Conservation (phyloP, 345 rosid genomes). For the Diplotaxis tenuifolia region DNA sequence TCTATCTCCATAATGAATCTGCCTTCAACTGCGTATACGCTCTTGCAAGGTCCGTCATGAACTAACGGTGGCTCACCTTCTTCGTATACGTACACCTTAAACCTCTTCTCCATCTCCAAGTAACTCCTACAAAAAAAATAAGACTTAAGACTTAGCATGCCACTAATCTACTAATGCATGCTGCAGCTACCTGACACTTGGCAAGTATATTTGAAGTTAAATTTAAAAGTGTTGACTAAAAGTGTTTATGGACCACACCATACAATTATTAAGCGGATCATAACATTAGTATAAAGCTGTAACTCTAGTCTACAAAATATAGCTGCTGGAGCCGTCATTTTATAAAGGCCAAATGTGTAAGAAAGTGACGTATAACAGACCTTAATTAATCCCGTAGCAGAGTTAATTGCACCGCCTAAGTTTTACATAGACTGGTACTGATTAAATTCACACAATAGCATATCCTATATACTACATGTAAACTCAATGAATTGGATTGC, state of each 20-base stretch:
- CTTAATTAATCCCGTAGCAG: slow-evolving; percentile 13
- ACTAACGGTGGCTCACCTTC: slow-evolving; percentile 81
- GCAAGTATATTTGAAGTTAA: not conserved
- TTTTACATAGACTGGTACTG: not conserved
- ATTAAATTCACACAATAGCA: not conserved
- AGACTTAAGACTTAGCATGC: not conserved
- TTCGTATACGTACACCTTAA: slow-evolving; percentile 77
- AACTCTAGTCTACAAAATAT: not conserved
- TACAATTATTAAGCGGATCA: slow-evolving; percentile 10
- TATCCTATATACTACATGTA: not conserved
- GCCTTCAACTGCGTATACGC: slow-evolving; percentile 78
- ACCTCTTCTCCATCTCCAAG: slow-evolving; percentile 77
- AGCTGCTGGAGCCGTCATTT: slow-evolving; percentile 22
- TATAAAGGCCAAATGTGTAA: not conserved
- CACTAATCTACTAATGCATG: slow-evolving; percentile 19
- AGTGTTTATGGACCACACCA: slow-evolving; percentile 27
- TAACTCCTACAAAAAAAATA: slow-evolving; percentile 60
- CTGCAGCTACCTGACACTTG: slow-evolving; percentile 29
- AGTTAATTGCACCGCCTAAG: slow-evolving; percentile 13
- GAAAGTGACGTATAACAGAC: slow-evolving; percentile 24
- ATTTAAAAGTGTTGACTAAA: not conserved
- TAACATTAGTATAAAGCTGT: not conserved
- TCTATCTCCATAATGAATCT: slow-evolving; percentile 83
- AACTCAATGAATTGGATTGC: slow-evolving; percentile 3
- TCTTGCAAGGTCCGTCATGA: slow-evolving; percentile 85